Evolutionary conservation across 169 alveolate species (phyloP), one percentile per base, ranked within the genome.

Genomic region (Babesia ovis): DNA sequence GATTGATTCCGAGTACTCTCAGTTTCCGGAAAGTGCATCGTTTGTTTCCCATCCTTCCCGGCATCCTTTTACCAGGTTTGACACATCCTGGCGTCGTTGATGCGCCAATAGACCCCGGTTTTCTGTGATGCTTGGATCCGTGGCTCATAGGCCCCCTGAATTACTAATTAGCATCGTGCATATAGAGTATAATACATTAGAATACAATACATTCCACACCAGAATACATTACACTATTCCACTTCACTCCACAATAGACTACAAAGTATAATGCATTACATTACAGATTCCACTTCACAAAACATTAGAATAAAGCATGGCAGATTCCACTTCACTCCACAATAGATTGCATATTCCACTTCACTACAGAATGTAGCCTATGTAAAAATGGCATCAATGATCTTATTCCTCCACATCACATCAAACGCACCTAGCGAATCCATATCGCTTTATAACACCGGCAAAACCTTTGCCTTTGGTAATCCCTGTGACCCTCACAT

Each of bases 31-130:
- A 85, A 18, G 97, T 95, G 45, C 92, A 82, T 35, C 51, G 77
- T 69, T 89, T 91, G 42, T 86, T 79, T 18, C 98, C 98, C 79
- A 93, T 80, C 35, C 93, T 86, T 0, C 99, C 99, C 29, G 99
- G 94, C 99, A 96, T 96, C 35, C 94, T 91, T 70, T 95, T 95
- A 20, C 96, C 96, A 37, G 97, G 97, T 57, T 92, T 86, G 5
- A 95, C 98, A 58, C 97, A 86, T 20, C 98, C 98, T 25, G 98
- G 97, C 51, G 91, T 93, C 53, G 97, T 93, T 20, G 97, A 92
- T 20, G 97, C 92, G 16, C 98, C 98, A 35, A 93, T 87, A 4
- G 98, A 91, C 31, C 99, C 99, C 20, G 96, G 94, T 23, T 83
- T 83, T 76, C 99, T 90, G 59, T 96, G 98, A 55, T 94, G 94